These are phyloP conservation scores for Aspergillus tamarii DNA, from an alignment of 2,329 filamentous ascomycete species.

Conservation along the genomic window DNA sequence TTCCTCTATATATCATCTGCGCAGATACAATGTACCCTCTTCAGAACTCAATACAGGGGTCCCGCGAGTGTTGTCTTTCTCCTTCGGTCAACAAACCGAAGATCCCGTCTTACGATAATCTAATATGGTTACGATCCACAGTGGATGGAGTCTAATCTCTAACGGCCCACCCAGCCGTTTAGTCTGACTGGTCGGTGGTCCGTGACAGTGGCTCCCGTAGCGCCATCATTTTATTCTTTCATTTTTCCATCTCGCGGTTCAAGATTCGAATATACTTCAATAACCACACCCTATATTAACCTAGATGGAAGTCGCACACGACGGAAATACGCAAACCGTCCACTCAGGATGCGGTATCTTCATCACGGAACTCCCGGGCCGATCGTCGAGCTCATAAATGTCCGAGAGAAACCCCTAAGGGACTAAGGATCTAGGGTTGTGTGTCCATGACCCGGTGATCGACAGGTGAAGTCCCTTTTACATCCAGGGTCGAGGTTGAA, in stretches of 20 bases:
- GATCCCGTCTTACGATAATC: slow-evolving; percentile 10
- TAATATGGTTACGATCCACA: slow-evolving; percentile 19
- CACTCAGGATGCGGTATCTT: not conserved
- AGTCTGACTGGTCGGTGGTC: slow-evolving; percentile 13
- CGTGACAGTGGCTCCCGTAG: not conserved
- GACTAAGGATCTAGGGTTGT: slow-evolving; percentile 2
- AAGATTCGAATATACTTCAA: not conserved
- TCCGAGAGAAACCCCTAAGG: not conserved
- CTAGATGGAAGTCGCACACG: not conserved
- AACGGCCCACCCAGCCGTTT: slow-evolving; percentile 12
- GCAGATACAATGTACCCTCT: not conserved
- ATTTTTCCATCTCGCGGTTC: not conserved
- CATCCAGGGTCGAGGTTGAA: not conserved
- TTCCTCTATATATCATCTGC: not conserved
- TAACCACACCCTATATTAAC: not conserved
- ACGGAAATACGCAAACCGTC: not conserved
- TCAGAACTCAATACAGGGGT: not conserved
- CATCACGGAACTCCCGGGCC: not conserved
- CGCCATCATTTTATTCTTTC: slow-evolving; percentile 1
- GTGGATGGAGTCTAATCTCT: slow-evolving; percentile 18
- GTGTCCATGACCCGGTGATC: slow-evolving; percentile 1
- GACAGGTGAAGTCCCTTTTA: not conserved
- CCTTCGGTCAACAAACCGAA: slow-evolving; percentile 6
- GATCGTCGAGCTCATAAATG: not conserved
- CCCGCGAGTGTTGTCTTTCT: not conserved